phyloP scores from a whole-genome alignment of 2,329 filamentous ascomycete species.

The Penicillium psychrosexuale region DNA sequence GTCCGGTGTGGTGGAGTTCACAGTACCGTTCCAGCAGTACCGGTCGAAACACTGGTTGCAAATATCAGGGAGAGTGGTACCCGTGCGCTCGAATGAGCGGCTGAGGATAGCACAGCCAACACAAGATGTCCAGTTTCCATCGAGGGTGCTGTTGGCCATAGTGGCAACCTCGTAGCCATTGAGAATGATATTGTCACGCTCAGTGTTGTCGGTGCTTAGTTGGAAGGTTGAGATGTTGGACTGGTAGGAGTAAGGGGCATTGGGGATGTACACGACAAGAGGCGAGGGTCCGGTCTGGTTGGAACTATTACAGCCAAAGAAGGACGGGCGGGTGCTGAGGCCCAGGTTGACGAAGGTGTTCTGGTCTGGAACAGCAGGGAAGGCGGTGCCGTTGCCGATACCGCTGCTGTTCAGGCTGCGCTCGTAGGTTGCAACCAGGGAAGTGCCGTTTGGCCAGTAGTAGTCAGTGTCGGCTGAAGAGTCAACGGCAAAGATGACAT shows the following conservation, averaged over 20 bases:
- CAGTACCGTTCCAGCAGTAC: constrained; percentile 93
- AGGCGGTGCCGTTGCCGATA: constrained; percentile 65
- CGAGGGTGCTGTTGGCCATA: constrained; percentile 73
- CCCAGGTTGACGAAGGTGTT: constrained; percentile 78
- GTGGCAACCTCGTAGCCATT: constrained; percentile 87
- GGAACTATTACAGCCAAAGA: constrained; percentile 71
- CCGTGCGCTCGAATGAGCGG: constrained; percentile 70
- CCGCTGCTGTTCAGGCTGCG: constrained; percentile 56
- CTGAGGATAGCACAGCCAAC: constrained; percentile 83
- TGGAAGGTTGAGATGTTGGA: constrained; percentile 81
- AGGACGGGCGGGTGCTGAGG: constrained; percentile 69
- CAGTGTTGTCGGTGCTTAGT: constrained; percentile 57
- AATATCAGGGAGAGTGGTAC: constrained; percentile 63
- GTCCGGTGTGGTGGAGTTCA: constrained; percentile 39
- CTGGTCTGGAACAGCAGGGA: constrained; percentile 68
- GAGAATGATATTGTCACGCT: constrained; percentile 75
- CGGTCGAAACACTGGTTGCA: constrained; percentile 72
- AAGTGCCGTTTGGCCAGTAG: constrained; percentile 74
- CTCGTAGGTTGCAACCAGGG: constrained; percentile 70
- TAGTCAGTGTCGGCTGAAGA: constrained; percentile 68
- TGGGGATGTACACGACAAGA: constrained; percentile 83
- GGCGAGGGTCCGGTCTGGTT: constrained; percentile 61
- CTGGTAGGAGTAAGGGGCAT: constrained; percentile 70
- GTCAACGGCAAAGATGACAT: constrained; percentile 79
- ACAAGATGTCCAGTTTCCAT: constrained; percentile 74